Percentiles rank a stretch among this genome's conserved stretches.
phyloP scores from a whole-genome alignment of 805 yeast species.

The Spathaspora passalidarum region DNA sequence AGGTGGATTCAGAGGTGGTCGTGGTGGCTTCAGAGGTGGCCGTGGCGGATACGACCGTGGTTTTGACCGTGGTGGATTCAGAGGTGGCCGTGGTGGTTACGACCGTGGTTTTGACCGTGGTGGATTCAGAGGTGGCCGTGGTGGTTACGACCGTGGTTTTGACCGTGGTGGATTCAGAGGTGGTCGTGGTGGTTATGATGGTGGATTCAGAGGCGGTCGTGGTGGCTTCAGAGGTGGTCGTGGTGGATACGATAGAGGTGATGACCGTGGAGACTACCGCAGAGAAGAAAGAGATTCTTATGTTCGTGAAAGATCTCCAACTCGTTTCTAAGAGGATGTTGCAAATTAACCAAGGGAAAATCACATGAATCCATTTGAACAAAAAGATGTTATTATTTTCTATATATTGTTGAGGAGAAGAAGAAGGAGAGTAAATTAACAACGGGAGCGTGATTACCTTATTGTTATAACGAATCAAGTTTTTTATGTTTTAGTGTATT shows the following conservation, averaged over 20 bases:
- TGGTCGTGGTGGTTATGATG: conserved; percentile 18
- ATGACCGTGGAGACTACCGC: conserved; percentile 48
- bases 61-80: conserved; percentile 31
- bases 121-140: conserved; percentile 32
- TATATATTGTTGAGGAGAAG: neutral
- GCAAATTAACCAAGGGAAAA: too few species aligned
- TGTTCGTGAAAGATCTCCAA: conserved; percentile 64
- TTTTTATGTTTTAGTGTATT: neutral
- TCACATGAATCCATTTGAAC: neutral
- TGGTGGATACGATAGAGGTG: conserved; percentile 40
- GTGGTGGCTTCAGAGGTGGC: conserved; percentile 33
- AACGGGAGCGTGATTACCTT: neutral
- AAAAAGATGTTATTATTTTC: neutral
- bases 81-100: conserved; percentile 31
- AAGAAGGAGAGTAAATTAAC: neutral
- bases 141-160: conserved; percentile 35
- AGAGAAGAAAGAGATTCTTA: conserved; percentile 48
- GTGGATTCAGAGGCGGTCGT: conserved; percentile 35
- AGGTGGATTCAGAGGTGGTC: conserved; percentile 38
- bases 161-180: conserved; percentile 25
- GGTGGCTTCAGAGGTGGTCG: conserved; percentile 40
- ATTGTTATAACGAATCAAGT: neutral
- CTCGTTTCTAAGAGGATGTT: conserved; percentile 55
- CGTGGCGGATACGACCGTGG: conserved; percentile 24
- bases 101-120: conserved; percentile 47